phyloP scores from a whole-genome alignment of 2,329 filamentous ascomycete species.

The Emydomyces testavorans region DNA sequence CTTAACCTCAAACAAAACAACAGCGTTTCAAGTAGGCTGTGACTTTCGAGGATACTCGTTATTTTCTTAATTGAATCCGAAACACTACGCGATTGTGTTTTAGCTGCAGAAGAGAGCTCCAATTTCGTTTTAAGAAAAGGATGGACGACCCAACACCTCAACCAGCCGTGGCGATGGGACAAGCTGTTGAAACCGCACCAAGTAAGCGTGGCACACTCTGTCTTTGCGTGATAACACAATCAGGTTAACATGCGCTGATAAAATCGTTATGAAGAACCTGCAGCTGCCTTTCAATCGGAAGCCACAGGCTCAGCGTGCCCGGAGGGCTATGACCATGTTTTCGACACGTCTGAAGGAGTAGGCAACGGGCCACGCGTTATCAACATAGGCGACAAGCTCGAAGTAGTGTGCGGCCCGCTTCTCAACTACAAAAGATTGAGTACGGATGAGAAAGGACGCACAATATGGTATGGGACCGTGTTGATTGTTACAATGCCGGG shows the following conservation, averaged over 20 bases:
- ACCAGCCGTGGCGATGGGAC: conserved; percentile 1
- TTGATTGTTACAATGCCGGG: conserved; percentile 69
- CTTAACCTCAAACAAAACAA: no score
- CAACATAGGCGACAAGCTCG: conserved; percentile 21
- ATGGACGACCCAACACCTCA: conserved; percentile 2
- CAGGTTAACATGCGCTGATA: background rate
- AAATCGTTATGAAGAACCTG: background rate
- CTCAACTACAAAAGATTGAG: conserved; percentile 40
- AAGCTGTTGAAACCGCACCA: conserved; percentile 2
- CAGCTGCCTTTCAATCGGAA: background rate
- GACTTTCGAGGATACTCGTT: no score
- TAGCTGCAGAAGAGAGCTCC: no score
- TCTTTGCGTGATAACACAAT: background rate
- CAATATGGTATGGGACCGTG: conserved; percentile 70
- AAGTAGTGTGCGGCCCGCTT: conserved; percentile 39
- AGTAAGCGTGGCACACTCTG: background rate
- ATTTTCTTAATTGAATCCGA: no score
- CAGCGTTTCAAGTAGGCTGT: no score
- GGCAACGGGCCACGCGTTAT: conserved; percentile 20
- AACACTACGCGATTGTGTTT: no score
- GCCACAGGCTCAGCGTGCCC: background rate
- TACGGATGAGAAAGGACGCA: conserved; percentile 23
- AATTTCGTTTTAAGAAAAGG: no score
- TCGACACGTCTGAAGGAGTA: conserved; percentile 16
- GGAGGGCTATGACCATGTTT: conserved; percentile 14